Percentiles rank a stretch among this genome's conserved stretches.
These are phyloP conservation scores for Vararia minispora DNA, from an alignment of 768 basidiomycete species.

Conservation along the genomic window DNA sequence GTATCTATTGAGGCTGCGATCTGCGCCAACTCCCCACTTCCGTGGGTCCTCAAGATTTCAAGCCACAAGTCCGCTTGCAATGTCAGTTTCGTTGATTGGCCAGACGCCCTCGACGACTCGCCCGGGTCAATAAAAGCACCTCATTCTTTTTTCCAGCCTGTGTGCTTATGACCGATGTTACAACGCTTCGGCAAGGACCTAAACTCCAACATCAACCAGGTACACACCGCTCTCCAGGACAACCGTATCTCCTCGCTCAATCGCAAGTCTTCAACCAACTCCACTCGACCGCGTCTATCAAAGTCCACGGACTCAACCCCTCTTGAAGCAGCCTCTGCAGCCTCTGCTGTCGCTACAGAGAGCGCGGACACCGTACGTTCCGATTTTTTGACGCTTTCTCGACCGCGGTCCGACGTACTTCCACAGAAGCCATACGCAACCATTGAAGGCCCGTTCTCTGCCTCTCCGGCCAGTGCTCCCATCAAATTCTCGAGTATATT, in stretches of 20 bases:
- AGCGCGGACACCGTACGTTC: background rate
- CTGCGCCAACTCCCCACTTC: too few species aligned
- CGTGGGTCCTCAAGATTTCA: background rate
- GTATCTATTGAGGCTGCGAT: too few species aligned
- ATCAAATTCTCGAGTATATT: background rate
- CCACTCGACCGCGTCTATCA: background rate
- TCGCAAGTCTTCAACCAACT: background rate
- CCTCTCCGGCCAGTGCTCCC: background rate
- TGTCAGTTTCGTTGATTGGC: constrained; percentile 9
- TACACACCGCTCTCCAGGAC: constrained; percentile 6
- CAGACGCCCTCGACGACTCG: too few species aligned
- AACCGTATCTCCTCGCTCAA: constrained; percentile 4
- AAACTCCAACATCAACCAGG: constrained; percentile 9
- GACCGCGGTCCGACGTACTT: background rate
- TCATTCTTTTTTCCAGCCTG: background rate
- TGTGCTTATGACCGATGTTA: background rate
- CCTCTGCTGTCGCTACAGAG: background rate
- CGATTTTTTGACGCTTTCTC: background rate
- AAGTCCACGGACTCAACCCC: background rate
- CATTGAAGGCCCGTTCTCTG: background rate
- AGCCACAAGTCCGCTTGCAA: background rate
- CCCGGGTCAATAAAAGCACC: background rate
- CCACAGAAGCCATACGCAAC: background rate
- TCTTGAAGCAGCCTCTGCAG: background rate
- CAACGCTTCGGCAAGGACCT: background rate